Base-by-base conservation (phyloP, 164 flowering plant genomes). In the Nelumbo lutea region DNA sequence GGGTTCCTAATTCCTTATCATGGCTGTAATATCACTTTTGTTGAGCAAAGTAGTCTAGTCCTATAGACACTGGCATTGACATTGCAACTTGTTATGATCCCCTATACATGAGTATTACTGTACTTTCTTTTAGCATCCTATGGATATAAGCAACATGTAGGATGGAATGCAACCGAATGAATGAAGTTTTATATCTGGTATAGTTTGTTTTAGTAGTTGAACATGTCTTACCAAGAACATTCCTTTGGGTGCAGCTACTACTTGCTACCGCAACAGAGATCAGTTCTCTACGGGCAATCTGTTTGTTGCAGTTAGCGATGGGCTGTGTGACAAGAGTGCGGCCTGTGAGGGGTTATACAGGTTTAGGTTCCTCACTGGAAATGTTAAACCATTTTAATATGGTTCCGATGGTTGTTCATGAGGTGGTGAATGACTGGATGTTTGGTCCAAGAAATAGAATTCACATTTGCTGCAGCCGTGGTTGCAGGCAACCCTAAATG, bases 281-380 rank as follows among this genome's bases (percentile, higher is more conserved):
- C 80, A 74, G 38, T 78, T 74, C 64, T 77, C 80, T 14, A 45
- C 70, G 0, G 76, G 73, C 0, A 72, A 61, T 62, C 58, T 70
- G 42, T 70, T 77, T 68, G 68, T 71, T 2, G 69, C 70, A 2
- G 68, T 72, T 13, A 60, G 80, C 27, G 77, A 71, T 11, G 75
- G 73, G 6, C 8, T 78, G 42, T 78, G 80, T 77, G 80, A 78
- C 64, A 78, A 62, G 48, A 76, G 81, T 6, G 78, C 81, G 7
- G 78, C 81, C 8, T 75, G 78, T 63, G 77, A 73, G 27, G 68
- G 73, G 71, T 60, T 65, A 8, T 73, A 79, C 44, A 68, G 71
- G 56, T 14, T 79, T 46, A 71, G 77, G 44, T 76, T 79, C 59
- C 40, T 70, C 62, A 79, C 76, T 59, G 75, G 77, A 2, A 53